Conservation (phyloP, 2,329 filamentous ascomycete species). For the Ascochyta koolunga region DNA sequence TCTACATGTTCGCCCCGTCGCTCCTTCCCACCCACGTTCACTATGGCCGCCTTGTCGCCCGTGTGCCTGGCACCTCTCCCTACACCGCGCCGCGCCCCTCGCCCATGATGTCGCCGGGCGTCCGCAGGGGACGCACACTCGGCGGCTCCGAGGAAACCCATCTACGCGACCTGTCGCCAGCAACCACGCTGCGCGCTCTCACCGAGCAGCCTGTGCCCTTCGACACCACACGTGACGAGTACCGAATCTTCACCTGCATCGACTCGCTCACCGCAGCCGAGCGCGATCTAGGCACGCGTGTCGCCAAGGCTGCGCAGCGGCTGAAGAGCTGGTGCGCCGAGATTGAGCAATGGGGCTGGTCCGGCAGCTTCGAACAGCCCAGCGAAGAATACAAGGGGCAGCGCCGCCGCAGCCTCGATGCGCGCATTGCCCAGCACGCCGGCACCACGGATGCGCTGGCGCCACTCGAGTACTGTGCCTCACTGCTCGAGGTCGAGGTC, state of each 20-base stretch:
- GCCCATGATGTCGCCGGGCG: constrained; percentile 43
- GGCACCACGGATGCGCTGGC: constrained; percentile 30
- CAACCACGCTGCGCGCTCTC: constrained; percentile 51
- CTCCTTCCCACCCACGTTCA: constrained; percentile 23
- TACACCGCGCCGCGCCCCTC: constrained; percentile 42
- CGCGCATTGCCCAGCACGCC: constrained; percentile 40
- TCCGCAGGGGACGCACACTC: constrained; percentile 32
- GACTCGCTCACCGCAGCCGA: constrained; percentile 68
- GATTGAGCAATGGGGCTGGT: constrained; percentile 67
- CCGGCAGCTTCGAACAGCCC: constrained; percentile 55
- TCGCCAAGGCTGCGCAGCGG: constrained; percentile 72
- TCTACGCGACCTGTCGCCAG: constrained; percentile 48
- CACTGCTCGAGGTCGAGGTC: constrained; percentile 69
- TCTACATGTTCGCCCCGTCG: constrained; percentile 27
- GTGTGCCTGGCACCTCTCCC: constrained; percentile 40
- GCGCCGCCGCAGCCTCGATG: constrained; percentile 40
- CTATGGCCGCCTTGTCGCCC: constrained; percentile 39
- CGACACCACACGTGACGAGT: constrained; percentile 49
- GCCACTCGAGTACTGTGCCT: constrained; percentile 67
- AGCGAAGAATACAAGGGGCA: constrained; percentile 33
- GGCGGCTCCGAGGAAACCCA: constrained; percentile 40
- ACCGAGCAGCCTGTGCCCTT: constrained; percentile 53
- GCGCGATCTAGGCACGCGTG: constrained; percentile 72
- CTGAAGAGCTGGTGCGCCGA: constrained; percentile 79
- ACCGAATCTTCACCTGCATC: constrained; percentile 60